These are phyloP conservation scores for Parastagonospora avenae DNA, from an alignment of 2,329 filamentous ascomycete genomes.

Conservation along the genomic window DNA sequence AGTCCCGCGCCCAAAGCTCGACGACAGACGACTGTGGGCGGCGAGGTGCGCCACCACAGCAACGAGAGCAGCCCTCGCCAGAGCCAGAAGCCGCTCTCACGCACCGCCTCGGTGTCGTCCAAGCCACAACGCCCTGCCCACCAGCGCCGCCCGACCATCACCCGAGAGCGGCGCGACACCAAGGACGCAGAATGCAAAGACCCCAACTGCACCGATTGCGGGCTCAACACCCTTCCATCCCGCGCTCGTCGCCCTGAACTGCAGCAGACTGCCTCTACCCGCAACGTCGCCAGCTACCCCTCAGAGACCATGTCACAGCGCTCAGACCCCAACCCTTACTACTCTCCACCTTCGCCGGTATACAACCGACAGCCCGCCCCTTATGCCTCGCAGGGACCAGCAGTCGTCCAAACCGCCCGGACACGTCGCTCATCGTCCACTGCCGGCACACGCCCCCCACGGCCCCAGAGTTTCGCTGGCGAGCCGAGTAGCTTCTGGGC, in stretches of 20 bases:
- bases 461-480: conserved; percentile 42
- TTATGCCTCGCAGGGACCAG: conserved; percentile 26
- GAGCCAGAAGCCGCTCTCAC: conserved; percentile 17
- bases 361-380: conserved; percentile 27
- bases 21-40: conserved; percentile 18
- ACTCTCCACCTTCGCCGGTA: conserved; percentile 36
- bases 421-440: conserved; percentile 26
- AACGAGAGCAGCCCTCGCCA: conserved; percentile 30
- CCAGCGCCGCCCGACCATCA: conserved; percentile 20
- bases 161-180: conserved; percentile 17
- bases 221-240: conserved; percentile 17
- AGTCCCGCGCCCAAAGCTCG: conserved; percentile 18
- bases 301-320: conserved; percentile 36
- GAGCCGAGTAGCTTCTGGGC: conserved; percentile 26
- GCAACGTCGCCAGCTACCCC: conserved; percentile 32
- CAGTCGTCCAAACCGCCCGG: conserved; percentile 34
- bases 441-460: conserved; percentile 24
- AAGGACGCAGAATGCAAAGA: conserved; percentile 38
- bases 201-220: conserved; percentile 39
- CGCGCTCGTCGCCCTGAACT: conserved; percentile 18
- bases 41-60: conserved; percentile 22
- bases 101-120: conserved; percentile 31
- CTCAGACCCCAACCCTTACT: conserved; percentile 35
- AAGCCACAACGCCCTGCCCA: conserved; percentile 15
- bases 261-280: conserved; percentile 34